These are phyloP conservation scores for Agaricus bisporus DNA, from an alignment of 768 basidiomycete genomes.

Conservation along the genomic window DNA sequence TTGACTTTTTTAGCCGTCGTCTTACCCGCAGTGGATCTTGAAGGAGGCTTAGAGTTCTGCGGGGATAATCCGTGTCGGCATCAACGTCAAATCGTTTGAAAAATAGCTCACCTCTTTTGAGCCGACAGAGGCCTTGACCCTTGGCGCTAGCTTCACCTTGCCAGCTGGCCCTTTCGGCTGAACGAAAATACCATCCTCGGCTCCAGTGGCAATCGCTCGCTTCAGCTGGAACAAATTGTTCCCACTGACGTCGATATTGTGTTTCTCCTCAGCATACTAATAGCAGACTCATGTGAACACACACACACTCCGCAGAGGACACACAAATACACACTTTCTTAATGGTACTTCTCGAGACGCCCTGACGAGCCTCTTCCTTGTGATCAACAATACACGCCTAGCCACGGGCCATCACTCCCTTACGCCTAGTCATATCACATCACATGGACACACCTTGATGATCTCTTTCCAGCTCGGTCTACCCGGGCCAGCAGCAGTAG, in stretches of 20 bases:
- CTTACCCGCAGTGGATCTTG: slow-evolving; percentile 29
- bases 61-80: slow-evolving; percentile 5
- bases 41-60: slow-evolving; percentile 43
- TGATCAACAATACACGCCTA: slow-evolving; percentile 70
- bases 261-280: slow-evolving; percentile 85
- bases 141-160: slow-evolving; percentile 60
- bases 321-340: slow-evolving; percentile 59
- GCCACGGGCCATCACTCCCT: not conserved
- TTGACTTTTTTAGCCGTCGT: slow-evolving; percentile 23
- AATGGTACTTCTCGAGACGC: slow-evolving; percentile 72
- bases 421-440: slow-evolving; percentile 1
- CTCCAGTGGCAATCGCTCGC: slow-evolving; percentile 66
- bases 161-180: slow-evolving; percentile 45
- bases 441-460: slow-evolving; percentile 32
- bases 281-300: slow-evolving; percentile 14
- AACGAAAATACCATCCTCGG: slow-evolving; percentile 38
- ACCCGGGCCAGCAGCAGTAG: slow-evolving; percentile 16
- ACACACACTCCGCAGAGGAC: not conserved
- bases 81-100: slow-evolving; percentile 1
- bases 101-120: slow-evolving; percentile 52
- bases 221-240: slow-evolving; percentile 67
- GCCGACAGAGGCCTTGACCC: slow-evolving; percentile 35
- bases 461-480: slow-evolving; percentile 55
- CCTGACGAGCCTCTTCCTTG: slow-evolving; percentile 59
- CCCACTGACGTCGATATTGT: slow-evolving; percentile 64